Conservation (phyloP, 176 grass and related monocot genomes). For the Alloteropsis semialata region DNA sequence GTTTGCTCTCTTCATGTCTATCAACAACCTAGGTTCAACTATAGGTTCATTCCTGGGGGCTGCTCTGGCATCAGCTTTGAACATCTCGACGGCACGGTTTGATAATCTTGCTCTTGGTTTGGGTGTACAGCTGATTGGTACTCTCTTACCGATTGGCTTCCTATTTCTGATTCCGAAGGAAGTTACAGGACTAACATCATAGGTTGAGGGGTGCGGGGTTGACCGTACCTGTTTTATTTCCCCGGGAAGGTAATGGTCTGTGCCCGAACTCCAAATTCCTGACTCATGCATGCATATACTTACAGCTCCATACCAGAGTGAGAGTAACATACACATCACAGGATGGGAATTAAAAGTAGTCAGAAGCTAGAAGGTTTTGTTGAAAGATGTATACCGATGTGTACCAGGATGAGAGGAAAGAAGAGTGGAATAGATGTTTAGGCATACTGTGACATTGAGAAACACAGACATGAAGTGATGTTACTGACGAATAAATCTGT, state of each 20-base stretch:
- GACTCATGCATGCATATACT: slow-evolving; percentile 18
- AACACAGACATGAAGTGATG: not conserved
- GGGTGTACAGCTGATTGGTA: slow-evolving; percentile 45
- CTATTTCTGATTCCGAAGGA: slow-evolving; percentile 75
- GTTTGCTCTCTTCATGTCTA: slow-evolving; percentile 85
- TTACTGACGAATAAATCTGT: not conserved
- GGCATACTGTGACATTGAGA: not conserved
- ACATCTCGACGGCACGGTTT: slow-evolving; percentile 55
- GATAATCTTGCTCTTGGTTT: slow-evolving; percentile 57
- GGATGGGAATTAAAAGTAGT: slow-evolving; percentile 29
- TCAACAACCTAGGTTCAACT: slow-evolving; percentile 66
- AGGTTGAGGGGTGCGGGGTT: slow-evolving; percentile 13
- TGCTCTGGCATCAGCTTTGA: slow-evolving; percentile 51
- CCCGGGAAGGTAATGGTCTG: not conserved
- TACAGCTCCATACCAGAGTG: not conserved
- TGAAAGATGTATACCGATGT: slow-evolving; percentile 21
- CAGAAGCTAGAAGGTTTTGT: slow-evolving; percentile 19
- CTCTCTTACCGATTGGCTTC: slow-evolving; percentile 54
- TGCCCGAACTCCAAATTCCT: not conserved
- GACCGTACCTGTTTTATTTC: slow-evolving; percentile 15
- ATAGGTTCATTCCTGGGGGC: slow-evolving; percentile 73
- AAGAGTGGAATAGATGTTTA: slow-evolving; percentile 16
- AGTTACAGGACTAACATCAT: slow-evolving; percentile 51
- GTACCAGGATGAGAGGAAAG: slow-evolving; percentile 4
- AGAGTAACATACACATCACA: not conserved